A percentile compares a stretch with the other conserved stretches of the same genome.
Evolutionary conservation across 1,284 basidiomycete species (phyloP).

Genomic region (Flammula alnicola): DNA sequence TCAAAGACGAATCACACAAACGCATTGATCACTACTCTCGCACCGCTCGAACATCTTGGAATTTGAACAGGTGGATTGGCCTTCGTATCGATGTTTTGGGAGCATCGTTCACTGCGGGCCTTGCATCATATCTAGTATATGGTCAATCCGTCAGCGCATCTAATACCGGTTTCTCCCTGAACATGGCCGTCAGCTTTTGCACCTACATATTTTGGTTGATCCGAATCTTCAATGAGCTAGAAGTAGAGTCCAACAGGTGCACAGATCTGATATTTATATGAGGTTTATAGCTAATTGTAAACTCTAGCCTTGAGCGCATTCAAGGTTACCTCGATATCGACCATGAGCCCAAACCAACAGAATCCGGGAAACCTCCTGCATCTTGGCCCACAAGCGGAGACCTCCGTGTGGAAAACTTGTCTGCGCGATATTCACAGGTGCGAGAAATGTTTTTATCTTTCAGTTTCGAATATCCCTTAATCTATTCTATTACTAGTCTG

Average conservation of each 20-base stretch:
- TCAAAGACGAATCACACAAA: conserved; percentile 48
- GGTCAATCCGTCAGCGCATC: conserved; percentile 44
- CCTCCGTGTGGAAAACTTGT: conserved; percentile 65
- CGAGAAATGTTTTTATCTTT: not conserved
- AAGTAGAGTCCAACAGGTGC: conserved; percentile 64
- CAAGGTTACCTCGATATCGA: conserved; percentile 74
- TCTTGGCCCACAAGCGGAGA: conserved; percentile 80
- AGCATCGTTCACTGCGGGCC: conserved; percentile 52
- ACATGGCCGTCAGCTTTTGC: conserved; percentile 61
- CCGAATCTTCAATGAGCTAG: conserved; percentile 57
- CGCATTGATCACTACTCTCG: conserved; percentile 54
- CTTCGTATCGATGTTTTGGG: conserved; percentile 57
- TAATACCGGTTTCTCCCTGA: conserved; percentile 60
- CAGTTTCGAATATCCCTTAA: conserved; percentile 8
- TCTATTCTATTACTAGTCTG: conserved; percentile 22
- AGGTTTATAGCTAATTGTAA: not conserved
- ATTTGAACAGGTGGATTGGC: conserved; percentile 64
- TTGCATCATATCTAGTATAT: conserved; percentile 61
- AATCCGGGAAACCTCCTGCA: conserved; percentile 66
- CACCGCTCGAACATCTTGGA: conserved; percentile 53
- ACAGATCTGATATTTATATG: not conserved
- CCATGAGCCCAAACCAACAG: conserved; percentile 62
- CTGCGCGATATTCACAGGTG: conserved; percentile 56
- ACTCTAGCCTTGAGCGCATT: conserved; percentile 70
- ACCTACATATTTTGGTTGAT: conserved; percentile 59